Evolutionary conservation across 1,139 yeast genomes (phyloP).

Genomic region (Sugiyamaella japonica): DNA sequence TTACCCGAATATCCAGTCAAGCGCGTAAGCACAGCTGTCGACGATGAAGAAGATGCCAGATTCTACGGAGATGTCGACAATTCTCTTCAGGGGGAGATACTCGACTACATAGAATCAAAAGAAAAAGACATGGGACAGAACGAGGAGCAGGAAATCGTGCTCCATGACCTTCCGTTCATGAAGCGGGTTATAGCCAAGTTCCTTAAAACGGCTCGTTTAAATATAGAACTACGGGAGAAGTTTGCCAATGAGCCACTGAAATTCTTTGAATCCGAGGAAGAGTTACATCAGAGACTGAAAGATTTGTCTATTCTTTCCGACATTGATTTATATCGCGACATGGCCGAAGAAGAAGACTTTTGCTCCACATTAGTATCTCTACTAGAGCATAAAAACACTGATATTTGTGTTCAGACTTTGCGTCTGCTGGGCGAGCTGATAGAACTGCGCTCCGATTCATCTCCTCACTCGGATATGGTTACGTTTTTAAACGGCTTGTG

Average conservation of each 20-base stretch:
- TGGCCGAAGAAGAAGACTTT: not conserved
- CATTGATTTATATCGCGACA: not conserved
- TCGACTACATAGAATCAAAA: conserved; percentile 33
- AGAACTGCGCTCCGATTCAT: conserved; percentile 28
- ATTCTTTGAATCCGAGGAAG: conserved; percentile 37
- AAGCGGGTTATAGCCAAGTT: conserved; percentile 31
- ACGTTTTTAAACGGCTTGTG: conserved; percentile 21
- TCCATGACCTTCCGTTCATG: conserved; percentile 31
- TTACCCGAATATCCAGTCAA: not conserved
- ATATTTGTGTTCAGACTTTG: conserved; percentile 36
- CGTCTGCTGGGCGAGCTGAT: conserved; percentile 34
- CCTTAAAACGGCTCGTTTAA: conserved; percentile 32
- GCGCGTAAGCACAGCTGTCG: conserved; percentile 9
- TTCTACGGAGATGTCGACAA: conserved; percentile 36
- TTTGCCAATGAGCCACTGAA: conserved; percentile 40
- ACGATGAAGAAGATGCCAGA: conserved; percentile 34
- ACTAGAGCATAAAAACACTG: conserved; percentile 40
- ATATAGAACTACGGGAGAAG: conserved; percentile 37
- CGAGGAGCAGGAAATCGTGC: not conserved
- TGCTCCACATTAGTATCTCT: conserved; percentile 27
- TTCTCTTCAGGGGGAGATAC: conserved; percentile 27
- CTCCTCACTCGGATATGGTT: not conserved
- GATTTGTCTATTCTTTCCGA: conserved; percentile 37
- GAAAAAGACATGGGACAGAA: conserved; percentile 22
- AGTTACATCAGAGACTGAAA: conserved; percentile 37